These are phyloP conservation scores for Gossypium arboreum DNA, from an alignment of 345 rosid species.

Conservation along the genomic window DNA sequence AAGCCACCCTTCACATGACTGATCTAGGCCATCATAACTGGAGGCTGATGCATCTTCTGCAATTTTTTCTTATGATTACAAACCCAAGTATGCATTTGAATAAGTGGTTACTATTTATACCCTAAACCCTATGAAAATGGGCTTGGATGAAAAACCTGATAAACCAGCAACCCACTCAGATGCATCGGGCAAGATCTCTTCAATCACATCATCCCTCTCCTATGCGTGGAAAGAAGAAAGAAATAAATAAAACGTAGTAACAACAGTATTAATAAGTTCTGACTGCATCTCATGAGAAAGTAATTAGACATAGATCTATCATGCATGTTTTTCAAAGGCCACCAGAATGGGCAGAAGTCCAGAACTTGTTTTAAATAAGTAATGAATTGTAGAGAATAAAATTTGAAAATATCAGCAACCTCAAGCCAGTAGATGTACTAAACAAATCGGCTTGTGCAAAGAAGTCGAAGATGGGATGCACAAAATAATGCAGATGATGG, in stretches of 20 bases:
- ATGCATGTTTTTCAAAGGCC: not conserved
- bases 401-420: not conserved
- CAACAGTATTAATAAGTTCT: not conserved
- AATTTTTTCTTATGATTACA: slow-evolving; percentile 20
- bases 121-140: not conserved
- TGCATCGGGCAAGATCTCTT: slow-evolving; percentile 54
- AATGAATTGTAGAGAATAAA: not conserved
- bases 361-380: not conserved
- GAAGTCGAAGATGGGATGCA: not conserved
- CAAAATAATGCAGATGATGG: not conserved
- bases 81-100: slow-evolving; percentile 11
- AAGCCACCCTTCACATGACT: slow-evolving; percentile 63
- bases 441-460: not conserved
- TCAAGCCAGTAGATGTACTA: not conserved
- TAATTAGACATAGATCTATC: not conserved
- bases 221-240: slow-evolving; percentile 24
- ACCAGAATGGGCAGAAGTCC: not conserved
- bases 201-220: slow-evolving; percentile 60
- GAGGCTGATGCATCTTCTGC: slow-evolving; percentile 48
- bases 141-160: slow-evolving; percentile 55
- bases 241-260: not conserved
- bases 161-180: slow-evolving; percentile 52
- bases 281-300: not conserved
- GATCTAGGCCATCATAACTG: slow-evolving; percentile 52
- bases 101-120: slow-evolving; percentile 4